These are phyloP conservation scores for Plasmodiophora brassicae DNA, from an alignment of 208 protist genomes.

Conservation along the genomic window DNA sequence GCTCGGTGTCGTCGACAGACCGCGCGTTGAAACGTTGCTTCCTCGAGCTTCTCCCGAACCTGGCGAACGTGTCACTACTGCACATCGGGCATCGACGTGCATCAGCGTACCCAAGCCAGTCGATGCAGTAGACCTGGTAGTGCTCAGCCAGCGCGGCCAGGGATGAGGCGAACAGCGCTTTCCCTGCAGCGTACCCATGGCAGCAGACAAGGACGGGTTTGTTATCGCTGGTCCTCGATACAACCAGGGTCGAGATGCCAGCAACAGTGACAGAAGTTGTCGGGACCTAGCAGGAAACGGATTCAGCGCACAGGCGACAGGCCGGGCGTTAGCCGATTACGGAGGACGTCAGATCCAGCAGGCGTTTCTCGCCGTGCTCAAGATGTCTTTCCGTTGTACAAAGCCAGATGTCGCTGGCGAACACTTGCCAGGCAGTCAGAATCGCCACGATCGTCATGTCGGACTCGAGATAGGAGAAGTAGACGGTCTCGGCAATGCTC, in stretches of 20 bases:
- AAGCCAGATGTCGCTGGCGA: not conserved
- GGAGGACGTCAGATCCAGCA: not conserved
- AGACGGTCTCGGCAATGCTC: not conserved
- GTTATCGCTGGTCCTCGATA: not conserved
- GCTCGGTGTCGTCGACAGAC: not conserved
- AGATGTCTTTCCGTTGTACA: slow-evolving; percentile 22
- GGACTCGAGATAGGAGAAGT: not conserved
- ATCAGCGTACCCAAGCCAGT: not conserved
- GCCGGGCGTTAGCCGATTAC: too few species aligned
- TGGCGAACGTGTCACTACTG: not conserved
- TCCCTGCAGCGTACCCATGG: not conserved
- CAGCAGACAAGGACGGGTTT: slow-evolving; percentile 3
- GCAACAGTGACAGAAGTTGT: not conserved
- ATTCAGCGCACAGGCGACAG: too few species aligned
- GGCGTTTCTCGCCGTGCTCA: not conserved
- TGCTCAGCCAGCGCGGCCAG: not conserved
- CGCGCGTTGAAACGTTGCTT: not conserved
- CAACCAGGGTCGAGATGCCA: slow-evolving; percentile 17
- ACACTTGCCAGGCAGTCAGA: not conserved
- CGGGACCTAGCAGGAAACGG: not conserved
- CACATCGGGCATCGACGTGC: not conserved
- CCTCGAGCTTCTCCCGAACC: slow-evolving; percentile 20
- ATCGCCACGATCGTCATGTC: not conserved
- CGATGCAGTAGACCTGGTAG: not conserved
- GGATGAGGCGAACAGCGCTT: not conserved